Conservation (phyloP, 306 rosid genomes). For the Ochetophila trinervis region DNA sequence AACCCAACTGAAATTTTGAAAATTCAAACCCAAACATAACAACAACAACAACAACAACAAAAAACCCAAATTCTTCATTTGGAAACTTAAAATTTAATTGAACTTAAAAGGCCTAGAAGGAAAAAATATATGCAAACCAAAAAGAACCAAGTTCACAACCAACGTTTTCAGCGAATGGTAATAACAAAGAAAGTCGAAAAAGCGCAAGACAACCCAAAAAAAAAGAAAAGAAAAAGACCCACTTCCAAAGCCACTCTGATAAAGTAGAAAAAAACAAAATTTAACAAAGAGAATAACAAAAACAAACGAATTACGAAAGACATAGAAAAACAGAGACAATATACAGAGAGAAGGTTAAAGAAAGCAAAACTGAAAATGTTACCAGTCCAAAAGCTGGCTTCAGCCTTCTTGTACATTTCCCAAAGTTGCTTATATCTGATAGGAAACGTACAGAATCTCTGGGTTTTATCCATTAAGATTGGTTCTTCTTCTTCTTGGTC, state of each 20-base stretch:
- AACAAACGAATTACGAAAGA: not conserved
- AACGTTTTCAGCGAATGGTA: not conserved
- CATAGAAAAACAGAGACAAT: not conserved
- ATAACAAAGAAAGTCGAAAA: not conserved
- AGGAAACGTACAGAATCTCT: constrained; percentile 89
- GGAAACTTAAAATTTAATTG: not conserved
- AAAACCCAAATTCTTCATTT: not conserved
- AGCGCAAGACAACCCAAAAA: too few relatives aligned
- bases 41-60: not conserved
- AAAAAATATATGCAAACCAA: too few relatives aligned
- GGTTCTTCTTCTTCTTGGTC: constrained; percentile 47
- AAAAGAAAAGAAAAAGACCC: not conserved
- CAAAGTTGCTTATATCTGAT: constrained; percentile 64
- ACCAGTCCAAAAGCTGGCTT: constrained; percentile 99
- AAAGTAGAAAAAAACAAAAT: not conserved
- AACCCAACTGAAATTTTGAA: constrained; percentile 13
- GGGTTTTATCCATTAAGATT: constrained; percentile 60
- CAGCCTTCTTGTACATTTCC: constrained; percentile 95
- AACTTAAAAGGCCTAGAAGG: not conserved
- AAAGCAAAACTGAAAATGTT: not conserved
- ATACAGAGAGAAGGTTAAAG: constrained; percentile 3
- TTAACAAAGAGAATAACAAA: not conserved
- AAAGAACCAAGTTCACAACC: too few relatives aligned
- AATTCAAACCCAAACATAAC: too few relatives aligned
- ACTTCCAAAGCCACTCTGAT: not conserved